phyloP scores from a whole-genome alignment of 805 yeast genomes.

The Helenozyma baotianmanensis region DNA sequence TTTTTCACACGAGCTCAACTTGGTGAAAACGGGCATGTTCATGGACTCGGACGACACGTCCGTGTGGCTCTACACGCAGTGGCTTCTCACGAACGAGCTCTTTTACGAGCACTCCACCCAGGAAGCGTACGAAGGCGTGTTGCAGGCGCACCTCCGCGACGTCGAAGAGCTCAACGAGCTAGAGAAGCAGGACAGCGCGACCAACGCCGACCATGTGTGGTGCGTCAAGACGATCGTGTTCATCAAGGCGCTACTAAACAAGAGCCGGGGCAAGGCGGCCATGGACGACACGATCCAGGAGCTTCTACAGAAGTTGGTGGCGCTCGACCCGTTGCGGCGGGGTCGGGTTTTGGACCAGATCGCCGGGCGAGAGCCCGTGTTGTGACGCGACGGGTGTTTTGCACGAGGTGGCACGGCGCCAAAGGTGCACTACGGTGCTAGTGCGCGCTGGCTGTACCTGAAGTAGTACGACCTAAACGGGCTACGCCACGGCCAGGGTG shows the following conservation, averaged over 20 bases:
- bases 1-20: constrained; percentile 54
- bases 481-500: no score
- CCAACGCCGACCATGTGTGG: constrained; percentile 62
- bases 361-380: constrained; percentile 9
- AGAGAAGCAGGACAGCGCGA: constrained; percentile 58
- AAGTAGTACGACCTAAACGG: no score
- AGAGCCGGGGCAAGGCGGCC: constrained; percentile 4
- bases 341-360: constrained; percentile 51
- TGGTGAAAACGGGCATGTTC: constrained; percentile 77
- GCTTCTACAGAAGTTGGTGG: constrained; percentile 40
- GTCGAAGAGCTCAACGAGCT: constrained; percentile 64
- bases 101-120: constrained; percentile 25
- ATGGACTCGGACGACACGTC: constrained; percentile 95
- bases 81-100: constrained; percentile 57
- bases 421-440: no score
- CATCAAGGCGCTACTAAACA: constrained; percentile 30
- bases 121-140: constrained; percentile 30
- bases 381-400: not conserved
- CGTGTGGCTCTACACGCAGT: constrained; percentile 82
- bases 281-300: constrained; percentile 28
- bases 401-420: no score
- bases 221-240: constrained; percentile 62
- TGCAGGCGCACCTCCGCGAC: constrained; percentile 42
- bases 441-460: no score
- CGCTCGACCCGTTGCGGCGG: constrained; percentile 61